Base-by-base conservation (phyloP, 495 filamentous ascomycete species). In the Podospora didyma region DNA sequence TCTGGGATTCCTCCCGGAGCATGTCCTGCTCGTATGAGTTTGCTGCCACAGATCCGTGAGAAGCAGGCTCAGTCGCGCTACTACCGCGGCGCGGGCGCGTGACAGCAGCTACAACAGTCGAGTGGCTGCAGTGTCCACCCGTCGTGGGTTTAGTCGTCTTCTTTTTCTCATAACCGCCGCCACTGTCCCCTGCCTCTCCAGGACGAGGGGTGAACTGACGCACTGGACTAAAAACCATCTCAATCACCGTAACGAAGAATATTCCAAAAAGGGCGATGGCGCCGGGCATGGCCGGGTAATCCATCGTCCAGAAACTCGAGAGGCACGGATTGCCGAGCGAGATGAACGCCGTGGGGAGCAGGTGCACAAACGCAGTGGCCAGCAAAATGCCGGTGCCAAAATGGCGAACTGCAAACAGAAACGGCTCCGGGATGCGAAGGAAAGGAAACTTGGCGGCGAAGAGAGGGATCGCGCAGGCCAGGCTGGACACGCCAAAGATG, bases 351-450 rank as follows among this genome's bases (percentile, higher is more conserved):
- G 88, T 93, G 1, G 89, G 89, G 4, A 94, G 84, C 19, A 86
- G 74, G 68, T 94, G 89, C 5, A 93, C 89, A 63, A 94, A 93
- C 22, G 89, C 89, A n/a, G 89, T 92, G 19, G 89, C 89, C 47
- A 94, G 86, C 37, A 94, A 73, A 14, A 94, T 89, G 10, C 89
- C 89, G 5, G 89, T 93, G 45, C 89, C 89, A 58, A 94, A 90
- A 69, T 93, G 89, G 45, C 88, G 86, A 17, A 86, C 87, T 46
- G 85, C 71, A 68, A 91, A 91, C 60, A 92, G 73, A 57, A 84
- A 81, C 46, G 62, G 64, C 51, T 74, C 68, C 48, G 75, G 68
- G 64, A 78, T 70, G 56, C 77, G 71, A 53, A 75, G 60, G 24
- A 62, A 21, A 37, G 80, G 72, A 31, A 73, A 72, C 65, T 78